Percentiles rank a stretch among this genome's conserved stretches.
phyloP scores from a whole-genome alignment of 2,329 filamentous ascomycete genomes.

The Xylariaceae sp. region DNA sequence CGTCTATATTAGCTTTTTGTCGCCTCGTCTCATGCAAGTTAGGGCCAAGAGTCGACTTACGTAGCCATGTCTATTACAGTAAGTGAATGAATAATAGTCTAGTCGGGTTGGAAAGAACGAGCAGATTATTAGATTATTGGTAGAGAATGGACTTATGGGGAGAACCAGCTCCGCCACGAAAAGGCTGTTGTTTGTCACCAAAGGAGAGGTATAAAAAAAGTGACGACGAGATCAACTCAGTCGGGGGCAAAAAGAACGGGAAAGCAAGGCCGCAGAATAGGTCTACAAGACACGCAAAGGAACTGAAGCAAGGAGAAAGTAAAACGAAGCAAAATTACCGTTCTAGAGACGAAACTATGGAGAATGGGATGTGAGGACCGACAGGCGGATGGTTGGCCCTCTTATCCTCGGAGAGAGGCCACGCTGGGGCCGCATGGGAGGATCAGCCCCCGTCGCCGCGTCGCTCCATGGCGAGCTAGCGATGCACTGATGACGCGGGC shows the following conservation, averaged over 20 bases:
- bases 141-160: conserved; percentile 19
- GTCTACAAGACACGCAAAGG: conserved; percentile 31
- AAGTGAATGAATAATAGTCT: conserved; percentile 21
- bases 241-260: conserved; percentile 29
- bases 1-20: conserved; percentile 29
- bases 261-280: conserved; percentile 25
- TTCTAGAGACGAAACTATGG: conserved; percentile 31
- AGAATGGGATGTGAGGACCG: conserved; percentile 24
- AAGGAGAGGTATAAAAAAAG: conserved; percentile 18
- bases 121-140: conserved; percentile 30
- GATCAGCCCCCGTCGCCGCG: conserved; percentile 30
- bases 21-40: not conserved
- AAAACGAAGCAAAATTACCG: conserved; percentile 29
- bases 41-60: conserved; percentile 32
- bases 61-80: conserved; percentile 40
- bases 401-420: conserved; percentile 33
- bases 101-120: conserved; percentile 29
- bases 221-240: conserved; percentile 10
- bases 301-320: conserved; percentile 23
- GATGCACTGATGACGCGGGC: conserved; percentile 22
- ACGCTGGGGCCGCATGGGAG: conserved; percentile 26
- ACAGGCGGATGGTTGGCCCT: conserved; percentile 29
- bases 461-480: conserved; percentile 4
- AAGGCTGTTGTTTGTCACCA: conserved; percentile 9
- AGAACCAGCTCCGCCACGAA: conserved; percentile 32